phyloP scores from a whole-genome alignment of 1,139 yeast species.

The Yamadazyma oceani region DNA sequence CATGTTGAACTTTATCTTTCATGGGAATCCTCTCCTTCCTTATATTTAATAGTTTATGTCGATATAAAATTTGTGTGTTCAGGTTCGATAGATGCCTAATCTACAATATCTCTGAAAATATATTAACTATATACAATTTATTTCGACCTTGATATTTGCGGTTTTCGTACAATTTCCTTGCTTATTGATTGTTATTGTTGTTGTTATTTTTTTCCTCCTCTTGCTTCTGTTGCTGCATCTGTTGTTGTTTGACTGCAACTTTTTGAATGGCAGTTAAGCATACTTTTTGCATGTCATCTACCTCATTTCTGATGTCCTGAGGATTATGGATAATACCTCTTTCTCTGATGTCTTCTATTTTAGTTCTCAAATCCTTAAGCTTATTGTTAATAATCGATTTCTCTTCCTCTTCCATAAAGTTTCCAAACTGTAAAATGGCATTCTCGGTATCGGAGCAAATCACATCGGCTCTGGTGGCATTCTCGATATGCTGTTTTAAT shows the following conservation, averaged over 20 bases:
- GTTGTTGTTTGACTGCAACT: slow-evolving; percentile 48
- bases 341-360: slow-evolving; percentile 48
- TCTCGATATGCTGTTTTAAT: slow-evolving; percentile 40
- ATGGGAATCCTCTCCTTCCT: no score
- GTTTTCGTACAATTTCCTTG: no score
- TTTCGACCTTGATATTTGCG: no score
- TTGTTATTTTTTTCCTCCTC: slow-evolving; percentile 10
- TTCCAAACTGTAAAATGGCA: slow-evolving; percentile 47
- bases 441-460: slow-evolving; percentile 57
- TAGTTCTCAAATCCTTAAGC: slow-evolving; percentile 37
- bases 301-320: slow-evolving; percentile 37
- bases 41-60: no score
- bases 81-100: no score
- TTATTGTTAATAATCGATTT: slow-evolving; percentile 26
- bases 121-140: no score
- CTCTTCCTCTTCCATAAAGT: slow-evolving; percentile 39
- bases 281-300: slow-evolving; percentile 50
- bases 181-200: no score
- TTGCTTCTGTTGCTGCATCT: slow-evolving; percentile 11
- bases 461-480: slow-evolving; percentile 55
- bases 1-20: no score
- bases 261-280: slow-evolving; percentile 53
- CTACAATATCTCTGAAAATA: no score
- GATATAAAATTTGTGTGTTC: no score
- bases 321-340: slow-evolving; percentile 35